Conservation (phyloP, 495 filamentous ascomycete species). For the Daldinia decipiens region DNA sequence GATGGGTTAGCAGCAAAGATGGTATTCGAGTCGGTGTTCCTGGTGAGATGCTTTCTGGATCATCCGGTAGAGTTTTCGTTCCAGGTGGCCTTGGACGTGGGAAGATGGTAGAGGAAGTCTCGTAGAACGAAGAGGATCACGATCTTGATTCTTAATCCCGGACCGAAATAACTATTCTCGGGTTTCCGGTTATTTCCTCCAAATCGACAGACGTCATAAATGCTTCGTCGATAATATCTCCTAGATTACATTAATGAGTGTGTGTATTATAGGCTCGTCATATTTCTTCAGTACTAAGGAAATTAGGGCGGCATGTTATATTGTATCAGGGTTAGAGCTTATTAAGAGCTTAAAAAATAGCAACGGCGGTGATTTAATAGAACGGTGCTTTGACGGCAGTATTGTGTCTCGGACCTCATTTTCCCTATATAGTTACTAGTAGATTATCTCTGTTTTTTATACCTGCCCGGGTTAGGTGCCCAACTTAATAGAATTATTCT, state of each 20-base stretch:
- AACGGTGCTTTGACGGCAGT: neutral
- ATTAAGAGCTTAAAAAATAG: neutral
- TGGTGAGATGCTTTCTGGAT: constrained; percentile 79
- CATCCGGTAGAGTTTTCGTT: constrained; percentile 71
- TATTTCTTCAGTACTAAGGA: neutral
- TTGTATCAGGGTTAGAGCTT: neutral
- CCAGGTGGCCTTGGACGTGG: constrained; percentile 43
- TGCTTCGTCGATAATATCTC: neutral
- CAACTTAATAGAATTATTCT: neutral
- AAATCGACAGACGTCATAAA: neutral
- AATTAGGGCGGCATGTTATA: neutral
- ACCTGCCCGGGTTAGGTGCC: neutral
- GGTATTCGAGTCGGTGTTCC: constrained; percentile 80
- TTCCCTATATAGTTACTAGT: neutral
- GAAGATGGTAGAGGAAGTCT: constrained; percentile 60
- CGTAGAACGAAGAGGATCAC: constrained; percentile 24
- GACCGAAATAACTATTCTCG: neutral
- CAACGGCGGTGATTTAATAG: neutral
- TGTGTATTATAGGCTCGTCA: neutral
- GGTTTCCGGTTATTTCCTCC: neutral
- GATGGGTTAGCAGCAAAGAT: constrained; percentile 79
- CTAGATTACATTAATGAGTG: neutral
- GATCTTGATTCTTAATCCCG: neutral
- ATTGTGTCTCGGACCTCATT: neutral
- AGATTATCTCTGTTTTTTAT: neutral